Evolutionary conservation across 805 yeast species (phyloP).

Genomic region (Starmerella sp.): DNA sequence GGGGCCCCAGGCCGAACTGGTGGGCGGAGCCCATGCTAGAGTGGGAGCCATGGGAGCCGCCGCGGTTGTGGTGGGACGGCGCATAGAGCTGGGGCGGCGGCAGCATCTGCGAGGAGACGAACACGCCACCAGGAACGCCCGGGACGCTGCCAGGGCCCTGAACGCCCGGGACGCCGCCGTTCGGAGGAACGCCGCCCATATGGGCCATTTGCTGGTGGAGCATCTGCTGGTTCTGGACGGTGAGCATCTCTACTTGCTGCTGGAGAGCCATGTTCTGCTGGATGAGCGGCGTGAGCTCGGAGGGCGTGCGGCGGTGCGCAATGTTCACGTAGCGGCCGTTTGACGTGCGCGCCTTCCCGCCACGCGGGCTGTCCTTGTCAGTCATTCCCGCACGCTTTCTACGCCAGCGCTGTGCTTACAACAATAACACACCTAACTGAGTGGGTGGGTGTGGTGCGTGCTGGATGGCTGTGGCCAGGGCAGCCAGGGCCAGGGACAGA

Average conservation of each 20-base stretch:
- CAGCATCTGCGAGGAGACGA: conserved; percentile 11
- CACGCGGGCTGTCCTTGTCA: conserved; percentile 9
- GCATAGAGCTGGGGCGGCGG: conserved; percentile 14
- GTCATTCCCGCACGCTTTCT: conserved; percentile 5
- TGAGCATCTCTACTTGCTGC: conserved; percentile 83
- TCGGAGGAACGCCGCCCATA: neutral
- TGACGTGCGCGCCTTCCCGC: conserved; percentile 21
- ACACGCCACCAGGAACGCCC: conserved; percentile 4
- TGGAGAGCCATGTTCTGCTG: conserved; percentile 67
- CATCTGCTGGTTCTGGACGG: conserved; percentile 83
- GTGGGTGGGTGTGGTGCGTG: neutral
- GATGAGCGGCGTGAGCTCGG: conserved; percentile 87
- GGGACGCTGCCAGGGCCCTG: conserved; percentile 9
- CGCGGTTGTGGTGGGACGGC: conserved; percentile 8
- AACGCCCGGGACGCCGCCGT: neutral
- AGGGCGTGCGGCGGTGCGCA: conserved; percentile 96
- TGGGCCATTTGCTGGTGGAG: conserved; percentile 49
- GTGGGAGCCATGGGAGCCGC: conserved; percentile 4
- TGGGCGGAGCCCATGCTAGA: conserved; percentile 6
- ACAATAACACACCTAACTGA: neutral
- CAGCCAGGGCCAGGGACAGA: conserved; percentile 2
- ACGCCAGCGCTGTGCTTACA: neutral
- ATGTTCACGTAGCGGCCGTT: conserved; percentile 56
- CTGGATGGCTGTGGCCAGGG: neutral
- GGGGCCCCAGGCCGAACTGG: conserved; percentile 4